Evolutionary conservation across 495 filamentous ascomycete genomes (phyloP), one percentile per base, ranked within the genome.

Genomic region (Pseudotulostoma volvatum): DNA sequence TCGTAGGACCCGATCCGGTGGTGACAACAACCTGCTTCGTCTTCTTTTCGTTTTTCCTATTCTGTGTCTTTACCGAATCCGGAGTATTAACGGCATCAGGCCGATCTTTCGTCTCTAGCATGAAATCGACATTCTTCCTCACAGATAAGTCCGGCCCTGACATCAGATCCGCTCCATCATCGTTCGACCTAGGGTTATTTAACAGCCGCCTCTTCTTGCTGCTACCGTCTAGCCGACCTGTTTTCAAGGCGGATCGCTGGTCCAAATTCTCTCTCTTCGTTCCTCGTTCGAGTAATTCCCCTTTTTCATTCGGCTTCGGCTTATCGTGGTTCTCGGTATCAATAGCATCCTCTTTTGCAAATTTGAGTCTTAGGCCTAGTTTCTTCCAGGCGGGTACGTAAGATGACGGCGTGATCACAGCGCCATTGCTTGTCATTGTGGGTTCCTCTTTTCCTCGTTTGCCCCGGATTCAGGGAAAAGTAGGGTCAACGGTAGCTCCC

Each of bases 91-190:
- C 55, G 43, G 61, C 67, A 34, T 64, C 60, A 13, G 66, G 72
- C 33, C 67, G 55, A 25, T 60, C 67, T 56, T 84, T 83, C 4
- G 73, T 71, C 20, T 79, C 78, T 16, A 74, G 63, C 0, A 79
- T 73, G 51, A 93, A 93, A 7, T 80, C 73, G 18, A 93, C 84
- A 1, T 79, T 77, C 57, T 88, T 92, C 37, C 53, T 58, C 23
- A 5, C 23, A 28, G 5, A 5, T 5, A 5, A 20, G 7, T 13
- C 37, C 14, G 23, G 5, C 44, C 47, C 42, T 35, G 43, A 30
- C 14, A 32, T 23, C 28, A 45, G 18, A 34, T 48, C 40, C 11
- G 5, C 23, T 28, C 23, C 23, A 28, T 28, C 23, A 25, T 42
- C 36, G 2, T 49, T 43, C n/a, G n/a, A n/a, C n/a, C n/a, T n/a